Conservation (phyloP, 2,329 filamentous ascomycete species). For the Lecanoromycetidae sp. region DNA sequence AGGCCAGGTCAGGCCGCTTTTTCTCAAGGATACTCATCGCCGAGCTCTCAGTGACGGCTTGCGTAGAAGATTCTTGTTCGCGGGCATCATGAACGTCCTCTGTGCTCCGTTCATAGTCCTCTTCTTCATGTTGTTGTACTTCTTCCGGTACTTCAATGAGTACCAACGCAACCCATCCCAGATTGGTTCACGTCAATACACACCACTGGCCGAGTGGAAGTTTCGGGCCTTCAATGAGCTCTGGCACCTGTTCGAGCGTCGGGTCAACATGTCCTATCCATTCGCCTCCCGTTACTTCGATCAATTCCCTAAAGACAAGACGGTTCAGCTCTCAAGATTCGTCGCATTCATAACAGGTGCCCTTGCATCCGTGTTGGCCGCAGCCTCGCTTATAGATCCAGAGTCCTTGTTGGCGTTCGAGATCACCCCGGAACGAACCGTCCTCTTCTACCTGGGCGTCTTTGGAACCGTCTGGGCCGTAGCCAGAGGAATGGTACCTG, state of each 20-base stretch:
- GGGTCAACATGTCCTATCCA: conserved; percentile 87
- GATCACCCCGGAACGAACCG: conserved; percentile 75
- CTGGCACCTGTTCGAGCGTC: conserved; percentile 77
- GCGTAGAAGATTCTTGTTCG: conserved; percentile 64
- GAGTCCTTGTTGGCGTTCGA: conserved; percentile 88
- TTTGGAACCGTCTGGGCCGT: conserved; percentile 74
- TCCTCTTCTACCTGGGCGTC: conserved; percentile 78
- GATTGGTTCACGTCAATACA: conserved; percentile 80
- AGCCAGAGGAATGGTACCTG: conserved; percentile 70
- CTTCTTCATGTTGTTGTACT: conserved; percentile 77
- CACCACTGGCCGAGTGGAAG: conserved; percentile 90
- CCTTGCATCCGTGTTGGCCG: conserved; percentile 69
- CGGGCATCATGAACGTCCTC: conserved; percentile 74
- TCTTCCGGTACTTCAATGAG: conserved; percentile 94
- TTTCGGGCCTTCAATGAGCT: conserved; percentile 98
- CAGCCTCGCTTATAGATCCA: conserved; percentile 76
- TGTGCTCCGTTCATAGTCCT: conserved; percentile 78
- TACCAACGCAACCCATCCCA: conserved; percentile 88
- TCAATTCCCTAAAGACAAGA: conserved; percentile 93
- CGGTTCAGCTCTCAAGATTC: conserved; percentile 70
- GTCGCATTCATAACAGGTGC: conserved; percentile 80
- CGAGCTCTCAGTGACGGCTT: conserved; percentile 66
- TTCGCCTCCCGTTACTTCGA: conserved; percentile 87
- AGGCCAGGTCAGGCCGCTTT: conserved; percentile 75
- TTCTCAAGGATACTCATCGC: conserved; percentile 72